A percentile compares a stretch with the other conserved stretches of the same genome.
Evolutionary conservation across 768 basidiomycete species (phyloP).

Genomic region (Pisolithus orientalis): DNA sequence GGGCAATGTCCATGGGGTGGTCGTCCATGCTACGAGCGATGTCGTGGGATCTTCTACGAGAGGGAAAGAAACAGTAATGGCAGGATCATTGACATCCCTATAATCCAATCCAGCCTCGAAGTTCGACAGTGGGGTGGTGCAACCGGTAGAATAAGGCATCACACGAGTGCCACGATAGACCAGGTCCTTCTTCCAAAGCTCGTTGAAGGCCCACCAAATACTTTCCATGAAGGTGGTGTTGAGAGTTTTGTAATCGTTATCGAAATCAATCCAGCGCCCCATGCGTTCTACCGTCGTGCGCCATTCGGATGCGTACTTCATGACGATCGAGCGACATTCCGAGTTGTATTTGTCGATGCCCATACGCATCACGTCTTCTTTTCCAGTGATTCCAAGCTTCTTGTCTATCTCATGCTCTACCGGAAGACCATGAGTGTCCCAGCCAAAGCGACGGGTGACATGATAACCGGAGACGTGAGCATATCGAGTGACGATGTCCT

Average conservation of each 20-base stretch:
- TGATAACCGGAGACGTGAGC: conserved; percentile 90
- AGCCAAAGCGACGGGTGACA: conserved; percentile 91
- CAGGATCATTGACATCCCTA: conserved; percentile 90
- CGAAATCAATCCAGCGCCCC: conserved; percentile 99
- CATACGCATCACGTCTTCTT: conserved; percentile 90
- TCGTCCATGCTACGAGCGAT: conserved; percentile 94
- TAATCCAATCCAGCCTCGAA: conserved; percentile 95
- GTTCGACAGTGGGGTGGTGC: conserved; percentile 93
- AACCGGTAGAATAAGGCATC: conserved; percentile 97
- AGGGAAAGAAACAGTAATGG: conserved; percentile 89
- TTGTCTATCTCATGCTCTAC: conserved; percentile 99
- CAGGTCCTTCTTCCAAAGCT: conserved; percentile 86
- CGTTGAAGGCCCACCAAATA: conserved; percentile 97
- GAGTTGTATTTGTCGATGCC: conserved; percentile 98
- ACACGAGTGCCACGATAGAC: conserved; percentile 92
- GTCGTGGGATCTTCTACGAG: conserved; percentile 91
- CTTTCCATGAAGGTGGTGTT: conserved; percentile 94
- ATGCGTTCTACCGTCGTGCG: conserved; percentile 91
- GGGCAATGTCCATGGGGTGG: conserved; percentile 97
- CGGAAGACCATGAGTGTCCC: conserved; percentile 98
- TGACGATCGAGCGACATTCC: conserved; percentile 94
- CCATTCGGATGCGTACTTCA: conserved; percentile 96
- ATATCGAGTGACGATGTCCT: conserved; percentile 98
- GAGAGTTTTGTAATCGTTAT: conserved; percentile 98
- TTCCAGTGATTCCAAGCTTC: conserved; percentile 83